Conservation (phyloP, 1,284 basidiomycete species). For the Puccinia novopanici region DNA sequence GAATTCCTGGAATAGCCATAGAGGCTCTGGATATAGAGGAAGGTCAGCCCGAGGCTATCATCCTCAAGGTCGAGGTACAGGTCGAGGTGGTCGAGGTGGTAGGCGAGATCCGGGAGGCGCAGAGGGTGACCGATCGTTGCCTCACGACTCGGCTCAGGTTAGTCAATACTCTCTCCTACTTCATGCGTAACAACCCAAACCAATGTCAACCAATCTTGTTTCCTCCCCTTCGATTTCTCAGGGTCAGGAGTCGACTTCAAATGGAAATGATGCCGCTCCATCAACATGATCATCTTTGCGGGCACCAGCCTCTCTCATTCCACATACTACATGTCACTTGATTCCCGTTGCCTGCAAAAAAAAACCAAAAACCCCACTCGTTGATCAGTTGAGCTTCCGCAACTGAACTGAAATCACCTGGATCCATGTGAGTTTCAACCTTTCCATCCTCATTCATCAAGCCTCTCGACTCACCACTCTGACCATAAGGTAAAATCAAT, state of each 20-base stretch:
- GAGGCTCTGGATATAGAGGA: constrained; percentile 22
- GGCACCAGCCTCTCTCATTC: background rate
- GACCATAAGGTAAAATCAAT: background rate
- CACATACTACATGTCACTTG: background rate
- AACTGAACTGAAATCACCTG: constrained; percentile 16
- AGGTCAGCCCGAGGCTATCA: constrained; percentile 9
- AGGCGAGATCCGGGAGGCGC: background rate
- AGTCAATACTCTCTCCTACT: background rate
- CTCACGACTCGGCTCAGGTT: constrained; percentile 8
- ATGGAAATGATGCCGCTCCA: background rate
- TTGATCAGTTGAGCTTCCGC: background rate
- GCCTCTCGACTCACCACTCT: background rate
- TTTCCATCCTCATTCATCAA: background rate
- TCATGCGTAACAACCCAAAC: background rate
- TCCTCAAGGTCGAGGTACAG: constrained; percentile 29
- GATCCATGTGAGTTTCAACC: constrained; percentile 5
- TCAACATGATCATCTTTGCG: background rate
- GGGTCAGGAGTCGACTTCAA: background rate
- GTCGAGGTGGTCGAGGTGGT: constrained; percentile 29
- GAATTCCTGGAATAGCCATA: constrained; percentile 18
- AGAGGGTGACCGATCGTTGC: background rate
- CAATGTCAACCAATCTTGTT: background rate
- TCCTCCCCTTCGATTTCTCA: background rate
- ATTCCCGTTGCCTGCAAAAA: constrained; percentile 8
- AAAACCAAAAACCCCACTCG: constrained; percentile 8